Evolutionary conservation across 331 rosid species (phyloP).

Genomic region (Pyrus hybrid): DNA sequence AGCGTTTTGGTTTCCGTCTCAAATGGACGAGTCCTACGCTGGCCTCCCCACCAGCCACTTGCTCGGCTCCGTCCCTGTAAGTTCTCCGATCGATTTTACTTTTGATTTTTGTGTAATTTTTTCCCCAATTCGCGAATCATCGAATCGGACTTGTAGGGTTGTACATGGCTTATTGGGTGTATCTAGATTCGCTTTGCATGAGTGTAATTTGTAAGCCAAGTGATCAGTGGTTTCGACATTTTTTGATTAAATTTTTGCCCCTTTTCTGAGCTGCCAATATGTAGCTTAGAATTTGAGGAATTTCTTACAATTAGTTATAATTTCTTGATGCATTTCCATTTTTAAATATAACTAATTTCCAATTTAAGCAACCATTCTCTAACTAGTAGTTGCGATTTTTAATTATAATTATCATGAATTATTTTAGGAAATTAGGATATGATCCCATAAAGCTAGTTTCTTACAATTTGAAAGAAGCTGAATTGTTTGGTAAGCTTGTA

Average conservation of each 20-base stretch:
- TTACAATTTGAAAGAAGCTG: no score
- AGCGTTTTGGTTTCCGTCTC: not conserved
- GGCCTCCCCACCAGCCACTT: conserved; percentile 78
- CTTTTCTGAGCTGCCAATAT: not conserved
- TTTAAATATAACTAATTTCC: no score
- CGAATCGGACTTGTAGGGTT: not conserved
- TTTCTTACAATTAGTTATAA: not conserved
- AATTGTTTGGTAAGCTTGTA: no score
- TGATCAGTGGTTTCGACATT: not conserved
- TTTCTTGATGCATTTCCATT: not conserved
- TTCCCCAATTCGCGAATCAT: not conserved
- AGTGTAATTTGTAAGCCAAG: not conserved
- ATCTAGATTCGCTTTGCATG: not conserved
- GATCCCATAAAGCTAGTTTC: no score
- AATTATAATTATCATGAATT: no score
- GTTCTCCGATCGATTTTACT: not conserved
- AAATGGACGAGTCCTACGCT: conserved; percentile 62
- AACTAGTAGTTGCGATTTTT: no score
- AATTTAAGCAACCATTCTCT: no score
- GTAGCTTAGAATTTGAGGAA: not conserved
- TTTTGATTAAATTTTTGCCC: not conserved
- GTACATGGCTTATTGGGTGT: not conserved
- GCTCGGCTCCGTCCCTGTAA: conserved; percentile 92
- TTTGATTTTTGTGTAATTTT: not conserved
- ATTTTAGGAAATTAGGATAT: no score